Conservation (phyloP, 2,329 filamentous ascomycete genomes). For the Cercospora sojina region DNA sequence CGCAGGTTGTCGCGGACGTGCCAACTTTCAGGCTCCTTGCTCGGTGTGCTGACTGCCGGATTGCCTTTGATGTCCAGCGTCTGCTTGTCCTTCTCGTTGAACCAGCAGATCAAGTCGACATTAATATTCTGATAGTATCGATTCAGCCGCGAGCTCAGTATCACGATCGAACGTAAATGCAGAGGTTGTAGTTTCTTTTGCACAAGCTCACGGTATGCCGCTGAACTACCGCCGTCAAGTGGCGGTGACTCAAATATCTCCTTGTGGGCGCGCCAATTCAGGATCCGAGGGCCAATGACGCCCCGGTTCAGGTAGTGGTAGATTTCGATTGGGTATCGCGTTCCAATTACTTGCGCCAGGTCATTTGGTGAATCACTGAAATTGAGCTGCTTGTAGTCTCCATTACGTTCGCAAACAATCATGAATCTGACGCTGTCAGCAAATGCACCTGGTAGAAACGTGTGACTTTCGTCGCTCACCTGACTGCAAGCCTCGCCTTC, state of each 20-base stretch:
- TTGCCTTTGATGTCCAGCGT: conserved; percentile 32
- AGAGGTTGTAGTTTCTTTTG: conserved; percentile 71
- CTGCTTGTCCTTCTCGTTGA: conserved; percentile 66
- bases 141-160: conserved; percentile 77
- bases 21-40: conserved; percentile 59
- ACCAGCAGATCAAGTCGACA: conserved; percentile 80
- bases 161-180: conserved; percentile 71
- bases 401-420: conserved; percentile 74
- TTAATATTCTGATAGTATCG: conserved; percentile 79
- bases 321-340: conserved; percentile 3
- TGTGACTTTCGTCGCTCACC: conserved; percentile 38
- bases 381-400: conserved; percentile 73
- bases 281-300: conserved; percentile 72
- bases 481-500: conserved; percentile 78
- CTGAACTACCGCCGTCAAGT: conserved; percentile 75
- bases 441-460: background rate
- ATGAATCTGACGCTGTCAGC: conserved; percentile 57
- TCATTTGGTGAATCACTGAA: conserved; percentile 73
- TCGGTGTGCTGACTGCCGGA: conserved; percentile 15
- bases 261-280: conserved; percentile 78
- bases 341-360: conserved; percentile 75
- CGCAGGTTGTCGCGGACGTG: conserved; percentile 56
- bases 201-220: conserved; percentile 78
- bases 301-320: conserved; percentile 72
- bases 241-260: conserved; percentile 79